Percentiles rank a stretch among this genome's conserved stretches.
Conservation (phyloP, 2,329 filamentous ascomycete genomes). For the Botrytis medusae region DNA sequence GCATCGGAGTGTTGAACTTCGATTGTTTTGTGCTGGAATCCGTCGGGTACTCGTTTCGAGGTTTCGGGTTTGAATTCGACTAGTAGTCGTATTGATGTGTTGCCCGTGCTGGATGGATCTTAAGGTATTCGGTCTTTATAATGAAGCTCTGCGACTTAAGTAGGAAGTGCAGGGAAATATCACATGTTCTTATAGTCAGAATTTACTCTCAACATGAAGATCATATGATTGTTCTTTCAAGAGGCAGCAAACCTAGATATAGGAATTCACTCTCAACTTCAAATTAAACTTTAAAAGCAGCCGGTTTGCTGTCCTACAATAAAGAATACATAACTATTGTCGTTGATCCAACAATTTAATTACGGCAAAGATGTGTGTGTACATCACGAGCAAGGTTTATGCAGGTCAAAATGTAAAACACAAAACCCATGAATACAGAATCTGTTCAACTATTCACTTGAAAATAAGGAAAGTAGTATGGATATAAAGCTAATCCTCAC, state of each 20-base stretch:
- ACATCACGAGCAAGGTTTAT: background rate
- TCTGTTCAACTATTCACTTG: background rate
- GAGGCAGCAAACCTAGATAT: background rate
- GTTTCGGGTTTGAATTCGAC: background rate
- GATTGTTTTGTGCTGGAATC: background rate
- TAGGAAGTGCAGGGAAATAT: background rate
- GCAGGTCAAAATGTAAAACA: background rate
- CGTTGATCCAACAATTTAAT: no score
- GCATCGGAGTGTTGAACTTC: background rate
- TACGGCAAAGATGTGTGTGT: background rate
- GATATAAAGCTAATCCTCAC: background rate
- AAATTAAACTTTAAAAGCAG: background rate
- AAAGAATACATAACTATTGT: background rate
- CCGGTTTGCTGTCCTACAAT: background rate
- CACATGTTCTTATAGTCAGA: background rate
- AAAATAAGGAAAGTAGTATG: background rate
- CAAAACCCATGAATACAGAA: background rate
- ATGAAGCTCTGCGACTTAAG: background rate
- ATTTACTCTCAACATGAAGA: background rate
- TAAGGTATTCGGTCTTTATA: background rate
- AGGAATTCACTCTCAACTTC: background rate
- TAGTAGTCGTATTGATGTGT: background rate
- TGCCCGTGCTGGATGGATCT: background rate
- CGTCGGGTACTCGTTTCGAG: background rate
- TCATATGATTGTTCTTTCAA: background rate